Conservation (phyloP, 768 basidiomycete genomes). For the Boletus speciosus region DNA sequence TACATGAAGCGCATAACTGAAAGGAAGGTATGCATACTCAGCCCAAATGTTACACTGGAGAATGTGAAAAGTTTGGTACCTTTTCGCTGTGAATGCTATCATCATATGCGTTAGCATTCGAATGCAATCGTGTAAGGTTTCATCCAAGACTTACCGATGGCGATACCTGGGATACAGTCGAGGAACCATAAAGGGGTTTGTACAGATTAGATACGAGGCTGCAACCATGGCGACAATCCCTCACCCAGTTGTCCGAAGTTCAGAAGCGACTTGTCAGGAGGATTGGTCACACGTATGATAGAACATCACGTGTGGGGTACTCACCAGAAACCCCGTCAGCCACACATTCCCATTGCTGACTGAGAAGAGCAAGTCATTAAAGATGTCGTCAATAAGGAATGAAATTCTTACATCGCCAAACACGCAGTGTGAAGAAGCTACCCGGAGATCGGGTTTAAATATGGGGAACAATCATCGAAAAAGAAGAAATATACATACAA, state of each 20-base stretch:
- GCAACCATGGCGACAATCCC: conserved; percentile 6
- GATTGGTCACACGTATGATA: background rate
- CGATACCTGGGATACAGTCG: conserved; percentile 29
- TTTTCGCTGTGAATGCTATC: conserved; percentile 43
- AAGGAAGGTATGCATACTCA: background rate
- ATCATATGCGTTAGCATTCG: conserved; percentile 3
- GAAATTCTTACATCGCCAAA: conserved; percentile 53
- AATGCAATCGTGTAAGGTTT: background rate
- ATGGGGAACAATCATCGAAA: background rate
- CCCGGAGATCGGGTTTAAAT: background rate
- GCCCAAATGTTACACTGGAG: background rate
- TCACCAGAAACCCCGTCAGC: conserved; percentile 46
- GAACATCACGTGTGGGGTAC: conserved; percentile 10
- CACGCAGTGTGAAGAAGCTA: conserved; percentile 56
- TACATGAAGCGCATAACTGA: conserved; percentile 40
- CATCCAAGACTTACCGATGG: conserved; percentile 33
- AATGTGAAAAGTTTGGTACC: conserved; percentile 31
- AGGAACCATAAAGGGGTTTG: background rate
- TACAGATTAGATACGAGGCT: background rate
- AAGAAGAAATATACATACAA: conserved; percentile 34
- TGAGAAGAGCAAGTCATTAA: conserved; percentile 18
- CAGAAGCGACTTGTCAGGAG: conserved; percentile 39
- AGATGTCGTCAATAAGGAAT: background rate
- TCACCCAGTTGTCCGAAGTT: conserved; percentile 50
- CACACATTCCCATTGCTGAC: conserved; percentile 53